Conservation (phyloP, 768 basidiomycete genomes). For the Kwoniella newhampshirensis region DNA sequence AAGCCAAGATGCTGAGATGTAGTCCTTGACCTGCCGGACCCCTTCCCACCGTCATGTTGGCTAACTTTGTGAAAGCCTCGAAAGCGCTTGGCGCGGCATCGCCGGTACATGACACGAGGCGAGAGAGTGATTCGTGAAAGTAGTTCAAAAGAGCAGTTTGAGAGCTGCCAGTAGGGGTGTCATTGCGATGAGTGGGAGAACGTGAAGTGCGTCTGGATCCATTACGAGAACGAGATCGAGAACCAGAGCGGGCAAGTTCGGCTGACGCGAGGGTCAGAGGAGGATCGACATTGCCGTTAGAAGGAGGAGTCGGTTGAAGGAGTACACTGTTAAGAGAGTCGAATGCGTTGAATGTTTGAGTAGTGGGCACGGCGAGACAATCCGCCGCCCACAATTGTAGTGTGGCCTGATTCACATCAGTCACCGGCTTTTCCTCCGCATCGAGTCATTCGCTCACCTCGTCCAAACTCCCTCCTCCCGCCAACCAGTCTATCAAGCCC, state of each 20-base stretch:
- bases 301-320: conserved; percentile 10
- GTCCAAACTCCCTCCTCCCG: conserved; percentile 19
- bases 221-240: conserved; percentile 5
- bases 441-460: conserved; percentile 17
- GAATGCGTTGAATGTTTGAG: conserved; percentile 24
- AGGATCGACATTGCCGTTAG: too few relatives aligned
- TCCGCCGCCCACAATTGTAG: conserved; percentile 38
- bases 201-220: conserved; percentile 6
- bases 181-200: conserved; percentile 5
- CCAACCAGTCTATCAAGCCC: conserved; percentile 16
- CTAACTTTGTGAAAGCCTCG: conserved; percentile 31
- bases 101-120: conserved; percentile 32
- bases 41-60: conserved; percentile 11
- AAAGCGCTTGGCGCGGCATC: conserved; percentile 21
- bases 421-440: neutral
- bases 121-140: conserved; percentile 32
- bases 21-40: conserved; percentile 24
- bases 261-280: conserved; percentile 2
- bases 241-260: neutral
- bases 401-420: conserved; percentile 20
- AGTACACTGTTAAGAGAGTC: conserved; percentile 27
- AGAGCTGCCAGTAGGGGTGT: conserved; percentile 12
- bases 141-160: conserved; percentile 22
- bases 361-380: conserved; percentile 24
- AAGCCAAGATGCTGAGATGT: conserved; percentile 35